Conservation (phyloP, 441 rosid genomes). For the Manihot esculenta region DNA sequence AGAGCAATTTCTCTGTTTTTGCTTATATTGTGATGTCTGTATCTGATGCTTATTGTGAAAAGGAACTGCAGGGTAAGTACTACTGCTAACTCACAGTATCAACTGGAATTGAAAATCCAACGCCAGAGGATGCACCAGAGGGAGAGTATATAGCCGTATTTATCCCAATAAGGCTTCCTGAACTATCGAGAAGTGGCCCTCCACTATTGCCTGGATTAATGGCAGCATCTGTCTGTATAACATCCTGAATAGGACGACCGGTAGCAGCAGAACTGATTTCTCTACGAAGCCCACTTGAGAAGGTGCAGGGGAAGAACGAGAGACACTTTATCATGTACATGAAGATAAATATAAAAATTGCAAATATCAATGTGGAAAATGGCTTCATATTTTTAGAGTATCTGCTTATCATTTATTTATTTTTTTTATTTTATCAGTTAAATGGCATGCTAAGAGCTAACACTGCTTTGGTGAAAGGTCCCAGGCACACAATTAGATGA, state of each 20-base stretch:
- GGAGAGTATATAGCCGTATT: conserved; percentile 98
- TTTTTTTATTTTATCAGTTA: neutral
- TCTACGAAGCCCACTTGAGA: conserved; percentile 81
- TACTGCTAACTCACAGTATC: conserved; percentile 71
- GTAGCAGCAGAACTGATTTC: conserved; percentile 99
- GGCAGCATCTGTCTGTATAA: conserved; percentile 97
- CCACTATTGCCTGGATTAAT: conserved; percentile 99
- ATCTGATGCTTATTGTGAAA: conserved; percentile 3
- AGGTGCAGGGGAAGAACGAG: conserved; percentile 21
- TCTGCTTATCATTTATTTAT: neutral
- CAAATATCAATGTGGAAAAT: neutral
- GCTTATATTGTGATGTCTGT: neutral
- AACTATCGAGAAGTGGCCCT: conserved; percentile 93
- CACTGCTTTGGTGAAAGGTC: neutral
- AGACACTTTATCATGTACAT: neutral
- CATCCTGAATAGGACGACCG: conserved; percentile 99
- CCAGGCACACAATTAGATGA: neutral
- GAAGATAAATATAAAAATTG: neutral
- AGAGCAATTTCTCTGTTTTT: neutral
- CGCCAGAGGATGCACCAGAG: conserved; percentile 99
- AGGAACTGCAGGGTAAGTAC: conserved; percentile 2
- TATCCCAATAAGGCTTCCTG: conserved; percentile 89
- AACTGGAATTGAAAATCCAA: conserved; percentile 96
- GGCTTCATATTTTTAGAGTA: neutral
- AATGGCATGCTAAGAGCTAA: neutral